Percentiles rank a stretch among this genome's conserved stretches.
Conservation (phyloP, 805 yeast species). For the Candida vaughaniae region DNA sequence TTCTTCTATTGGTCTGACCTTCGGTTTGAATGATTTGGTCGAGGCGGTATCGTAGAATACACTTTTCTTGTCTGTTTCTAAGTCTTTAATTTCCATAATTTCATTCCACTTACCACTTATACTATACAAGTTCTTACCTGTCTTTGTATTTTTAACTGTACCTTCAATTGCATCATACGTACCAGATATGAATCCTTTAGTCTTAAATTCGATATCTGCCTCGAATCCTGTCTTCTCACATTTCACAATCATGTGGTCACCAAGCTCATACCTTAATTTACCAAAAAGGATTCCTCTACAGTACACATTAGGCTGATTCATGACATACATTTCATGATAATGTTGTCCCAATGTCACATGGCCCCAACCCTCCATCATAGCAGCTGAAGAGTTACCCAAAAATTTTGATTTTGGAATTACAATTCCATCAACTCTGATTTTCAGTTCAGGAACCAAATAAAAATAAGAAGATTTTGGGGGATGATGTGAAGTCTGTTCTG, state of each 20-base stretch:
- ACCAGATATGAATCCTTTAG: slow-evolving; percentile 92
- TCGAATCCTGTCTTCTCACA: slow-evolving; percentile 57
- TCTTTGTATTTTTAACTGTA: slow-evolving; percentile 45
- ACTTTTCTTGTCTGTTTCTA: slow-evolving; percentile 48
- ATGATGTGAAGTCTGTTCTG: slow-evolving; percentile 97
- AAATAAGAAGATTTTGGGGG: slow-evolving; percentile 98
- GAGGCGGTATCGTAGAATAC: slow-evolving; percentile 45
- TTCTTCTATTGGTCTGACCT: slow-evolving; percentile 72
- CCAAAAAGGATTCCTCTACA: slow-evolving; percentile 94
- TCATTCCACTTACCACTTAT: slow-evolving; percentile 94
- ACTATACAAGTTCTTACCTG: slow-evolving; percentile 55
- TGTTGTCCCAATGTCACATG: slow-evolving; percentile 66
- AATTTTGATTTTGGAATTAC: slow-evolving; percentile 85
- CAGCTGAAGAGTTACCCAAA: slow-evolving; percentile 94
- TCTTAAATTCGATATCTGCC: slow-evolving; percentile 89
- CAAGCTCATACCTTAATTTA: slow-evolving; percentile 82
- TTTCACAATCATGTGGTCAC: slow-evolving; percentile 82
- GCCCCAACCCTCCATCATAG: slow-evolving; percentile 92
- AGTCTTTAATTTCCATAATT: slow-evolving; percentile 60
- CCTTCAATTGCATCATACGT: slow-evolving; percentile 90
- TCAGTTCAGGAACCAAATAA: slow-evolving; percentile 76
- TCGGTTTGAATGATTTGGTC: slow-evolving; percentile 57
- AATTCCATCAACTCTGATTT: slow-evolving; percentile 85
- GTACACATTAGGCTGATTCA: slow-evolving; percentile 95
- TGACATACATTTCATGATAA: slow-evolving; percentile 66